Base-by-base conservation (phyloP, 768 basidiomycete genomes). In the Mycena metata region DNA sequence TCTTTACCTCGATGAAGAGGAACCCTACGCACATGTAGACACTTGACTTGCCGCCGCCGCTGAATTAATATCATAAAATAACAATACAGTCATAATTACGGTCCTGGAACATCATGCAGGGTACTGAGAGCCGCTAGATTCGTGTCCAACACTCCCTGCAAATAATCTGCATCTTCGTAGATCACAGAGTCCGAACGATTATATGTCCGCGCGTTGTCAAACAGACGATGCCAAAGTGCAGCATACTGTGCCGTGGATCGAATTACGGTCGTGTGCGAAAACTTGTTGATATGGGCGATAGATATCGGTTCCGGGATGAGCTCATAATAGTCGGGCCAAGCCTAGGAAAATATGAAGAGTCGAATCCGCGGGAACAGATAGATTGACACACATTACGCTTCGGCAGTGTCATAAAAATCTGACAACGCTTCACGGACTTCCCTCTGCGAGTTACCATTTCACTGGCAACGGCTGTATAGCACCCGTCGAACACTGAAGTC, bases 1-100 rank as follows among this genome's bases (percentile, higher is more conserved):
- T 21, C 39, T 70, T 16, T 60, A 35, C 13, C 17, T 70, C 2
- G 69, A 70, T 21, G 50, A 67, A 0, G 66, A 70, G 36, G 69
- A 70, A 36, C 36, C 46, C 2, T 70, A 70, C 24, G 42, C 45
- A 35, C 45, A 47, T 26, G 19, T 19, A 4, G 19, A 17, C 10
- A 12, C 41, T 7, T 12, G 45, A 17, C 12, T 58, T 30, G 23
- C 39, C 1, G 24, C 16, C 3, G 56, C 56, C 0, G 5, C 41
- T 10, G 56, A 58, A 7, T 24, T 58, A 5, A n/a, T 58, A 3
- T 2, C 54, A 55, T 15, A 55, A 7, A 21, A 19, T 60, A 21
- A 17, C 16, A 30, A 30, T 30, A 3, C 6, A 30, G 3, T 6
- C 30, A 23, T 30, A 60, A 15, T 60, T 35, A 58, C 7, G n/a